phyloP scores from a whole-genome alignment of 2,329 filamentous ascomycete genomes.

The Aspergillus chevalieri region DNA sequence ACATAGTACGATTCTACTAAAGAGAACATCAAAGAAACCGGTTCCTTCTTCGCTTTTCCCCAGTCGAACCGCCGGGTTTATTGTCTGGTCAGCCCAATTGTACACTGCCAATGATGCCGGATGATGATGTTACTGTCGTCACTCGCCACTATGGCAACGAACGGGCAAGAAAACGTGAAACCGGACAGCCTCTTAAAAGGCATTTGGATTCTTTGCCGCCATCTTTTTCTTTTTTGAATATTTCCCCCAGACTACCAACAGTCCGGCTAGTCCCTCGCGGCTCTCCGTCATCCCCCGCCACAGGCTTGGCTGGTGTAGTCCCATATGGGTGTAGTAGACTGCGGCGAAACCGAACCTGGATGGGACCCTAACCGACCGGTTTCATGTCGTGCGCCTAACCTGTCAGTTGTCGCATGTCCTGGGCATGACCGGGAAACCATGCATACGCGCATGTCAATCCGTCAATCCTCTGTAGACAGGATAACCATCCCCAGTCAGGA shows the following conservation, averaged over 20 bases:
- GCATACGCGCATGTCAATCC: too few species aligned
- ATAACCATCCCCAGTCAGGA: too few species aligned
- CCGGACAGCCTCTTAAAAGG: background rate
- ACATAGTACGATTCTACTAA: background rate
- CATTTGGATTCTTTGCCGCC: background rate
- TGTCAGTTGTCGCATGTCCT: too few species aligned
- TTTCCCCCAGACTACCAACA: background rate
- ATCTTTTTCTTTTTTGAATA: background rate
- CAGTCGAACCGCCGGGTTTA: background rate
- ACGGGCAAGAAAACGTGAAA: background rate
- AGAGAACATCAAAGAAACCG: background rate
- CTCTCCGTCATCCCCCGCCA: background rate
- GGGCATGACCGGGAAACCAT: too few species aligned
- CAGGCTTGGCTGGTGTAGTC: background rate
- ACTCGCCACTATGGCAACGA: background rate
- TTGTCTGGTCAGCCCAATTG: background rate
- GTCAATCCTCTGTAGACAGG: too few species aligned
- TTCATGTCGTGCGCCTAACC: too few species aligned
- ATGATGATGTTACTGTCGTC: background rate
- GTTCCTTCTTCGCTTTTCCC: background rate
- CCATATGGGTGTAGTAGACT: too few species aligned
- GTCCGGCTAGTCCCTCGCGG: too few species aligned
- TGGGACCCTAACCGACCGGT: too few species aligned
- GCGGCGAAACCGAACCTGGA: too few species aligned
- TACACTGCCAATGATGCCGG: background rate